Evolutionary conservation across 148 eudicot genomes (phyloP).

Genomic region (Euryodendron excelsum): DNA sequence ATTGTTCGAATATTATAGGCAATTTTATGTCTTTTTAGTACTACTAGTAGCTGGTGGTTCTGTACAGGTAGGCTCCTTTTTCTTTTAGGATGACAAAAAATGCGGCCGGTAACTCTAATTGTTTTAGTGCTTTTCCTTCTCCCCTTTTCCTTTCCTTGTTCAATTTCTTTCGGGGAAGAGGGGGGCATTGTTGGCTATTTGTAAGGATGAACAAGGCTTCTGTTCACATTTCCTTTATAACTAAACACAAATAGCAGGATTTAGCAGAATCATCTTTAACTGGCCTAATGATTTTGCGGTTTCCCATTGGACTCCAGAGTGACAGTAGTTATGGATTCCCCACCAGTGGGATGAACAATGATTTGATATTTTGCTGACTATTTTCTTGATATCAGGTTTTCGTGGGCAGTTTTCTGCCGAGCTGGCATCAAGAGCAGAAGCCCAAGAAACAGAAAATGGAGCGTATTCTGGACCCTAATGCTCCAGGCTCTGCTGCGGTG

Average conservation of each 20-base stretch:
- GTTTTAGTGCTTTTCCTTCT: not conserved
- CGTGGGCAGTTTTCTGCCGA: conserved; percentile 28
- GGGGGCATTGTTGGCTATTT: too few species aligned
- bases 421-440: conserved; percentile 13
- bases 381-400: conserved; percentile 15
- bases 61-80: conserved; percentile 24
- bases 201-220: too few species aligned
- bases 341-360: conserved; percentile 3
- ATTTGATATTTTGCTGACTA: not conserved
- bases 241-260: too few species aligned
- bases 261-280: too few species aligned
- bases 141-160: too few species aligned
- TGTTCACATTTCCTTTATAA: too few species aligned
- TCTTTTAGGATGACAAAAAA: not conserved
- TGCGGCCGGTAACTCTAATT: not conserved
- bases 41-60: not conserved
- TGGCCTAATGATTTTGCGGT: too few species aligned
- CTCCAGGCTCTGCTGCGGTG: not conserved
- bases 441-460: conserved; percentile 22
- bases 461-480: not conserved
- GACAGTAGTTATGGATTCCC: too few species aligned
- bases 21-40: too few species aligned
- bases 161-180: too few species aligned
- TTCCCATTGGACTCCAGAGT: not conserved
- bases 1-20: too few species aligned